Evolutionary conservation across 768 basidiomycete genomes (phyloP), one percentile per base, ranked within the genome.

Genomic region (Panaeolus papilionaceus): DNA sequence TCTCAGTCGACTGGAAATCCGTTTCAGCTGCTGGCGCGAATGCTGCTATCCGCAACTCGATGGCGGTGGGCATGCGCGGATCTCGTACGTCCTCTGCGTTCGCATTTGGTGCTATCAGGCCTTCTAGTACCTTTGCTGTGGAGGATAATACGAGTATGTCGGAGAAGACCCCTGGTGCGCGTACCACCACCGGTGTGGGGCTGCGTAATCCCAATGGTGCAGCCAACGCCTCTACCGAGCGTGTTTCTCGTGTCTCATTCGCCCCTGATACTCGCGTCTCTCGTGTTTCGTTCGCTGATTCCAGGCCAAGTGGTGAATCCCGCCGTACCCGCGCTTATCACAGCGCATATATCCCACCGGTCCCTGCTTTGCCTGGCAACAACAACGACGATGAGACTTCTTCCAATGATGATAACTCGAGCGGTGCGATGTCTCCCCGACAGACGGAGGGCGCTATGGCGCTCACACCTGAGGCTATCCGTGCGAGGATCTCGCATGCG

Each of bases 1-100:
- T 94, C 70, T 89, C 88, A 6, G 79, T 84, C 20, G 91, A 93
- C 73, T 94, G 93, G 93, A 90, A 89, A 75, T 83, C 85, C 51
- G 88, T 93, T 71, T 86, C 89, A 8, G 80, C 82, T 5, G 89
- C 86, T 4, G 93, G 92, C 61, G 93, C 92, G 0, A 81, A 82
- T 23, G 91, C 89, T 39, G 93, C 92, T 11, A 90, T 95, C 70
- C 86, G 92, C 67, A 84, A 83, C 71, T 89, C 87, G 49, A 88
- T 92, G 37, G 89, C 89, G 4, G 78, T 85, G 40, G 75, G 73
- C 16, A 58, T 58, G 54, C 54, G 54, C 28, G 54, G 54, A 6
- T 75, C 76, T 58, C 82, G 86, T 38, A 77, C 79, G 61, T 82
- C 84, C 0, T 79, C 81, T 0, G 71, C 86, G 1, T 91, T 91